Evolutionary conservation across 108 stramenopile genomes (phyloP).

Genomic region (Aurantiochytrium sp.): DNA sequence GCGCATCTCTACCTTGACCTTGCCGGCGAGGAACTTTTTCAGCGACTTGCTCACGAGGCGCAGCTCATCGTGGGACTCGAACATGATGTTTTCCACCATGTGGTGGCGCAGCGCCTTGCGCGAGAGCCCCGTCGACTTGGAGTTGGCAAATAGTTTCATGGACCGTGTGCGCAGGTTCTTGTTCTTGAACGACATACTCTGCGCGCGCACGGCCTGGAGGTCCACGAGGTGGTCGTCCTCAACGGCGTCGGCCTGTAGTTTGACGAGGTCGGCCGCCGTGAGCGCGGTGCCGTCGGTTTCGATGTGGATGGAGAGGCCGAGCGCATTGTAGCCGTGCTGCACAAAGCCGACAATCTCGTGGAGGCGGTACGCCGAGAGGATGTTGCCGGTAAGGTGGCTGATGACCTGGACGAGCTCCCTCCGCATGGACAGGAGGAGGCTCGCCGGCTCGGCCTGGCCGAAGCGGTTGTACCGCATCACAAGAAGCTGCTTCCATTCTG

Average conservation of each 20-base stretch:
- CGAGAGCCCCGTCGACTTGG: too few species aligned
- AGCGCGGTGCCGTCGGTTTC: background rate
- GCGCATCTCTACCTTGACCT: background rate
- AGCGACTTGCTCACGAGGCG: background rate
- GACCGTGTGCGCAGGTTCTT: too few species aligned
- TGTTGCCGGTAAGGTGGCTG: background rate
- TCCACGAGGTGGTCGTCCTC: background rate
- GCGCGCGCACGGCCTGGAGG: too few species aligned
- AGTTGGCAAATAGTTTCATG: too few species aligned
- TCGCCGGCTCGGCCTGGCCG: background rate
- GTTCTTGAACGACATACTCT: too few species aligned
- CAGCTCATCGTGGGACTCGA: background rate
- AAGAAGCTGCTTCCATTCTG: background rate
- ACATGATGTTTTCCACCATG: background rate
- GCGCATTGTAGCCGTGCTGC: background rate
- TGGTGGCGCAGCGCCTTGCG: too few species aligned
- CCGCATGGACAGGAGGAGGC: background rate
- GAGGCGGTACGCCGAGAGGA: background rate
- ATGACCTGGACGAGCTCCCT: background rate
- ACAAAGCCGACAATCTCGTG: background rate
- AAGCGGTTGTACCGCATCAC: background rate
- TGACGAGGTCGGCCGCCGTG: background rate
- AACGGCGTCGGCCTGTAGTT: background rate
- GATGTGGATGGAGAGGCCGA: background rate
- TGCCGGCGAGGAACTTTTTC: background rate